A percentile compares a stretch with the other conserved stretches of the same genome.
These are phyloP conservation scores for Eryngium alpinum DNA, from an alignment of 140 eudicot species.

Conservation along the genomic window DNA sequence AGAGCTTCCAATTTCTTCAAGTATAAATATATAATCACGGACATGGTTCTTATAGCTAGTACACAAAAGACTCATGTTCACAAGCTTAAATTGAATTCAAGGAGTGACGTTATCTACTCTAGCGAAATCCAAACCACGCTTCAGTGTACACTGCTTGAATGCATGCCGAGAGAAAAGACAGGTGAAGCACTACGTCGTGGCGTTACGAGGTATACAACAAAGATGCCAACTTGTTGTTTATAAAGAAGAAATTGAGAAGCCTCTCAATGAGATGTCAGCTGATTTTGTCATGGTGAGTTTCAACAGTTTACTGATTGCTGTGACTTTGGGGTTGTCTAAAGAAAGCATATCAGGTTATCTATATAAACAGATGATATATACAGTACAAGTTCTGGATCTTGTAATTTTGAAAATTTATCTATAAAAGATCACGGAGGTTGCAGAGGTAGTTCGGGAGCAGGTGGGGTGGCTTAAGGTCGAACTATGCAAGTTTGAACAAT, in stretches of 20 bases:
- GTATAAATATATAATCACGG: too few species aligned
- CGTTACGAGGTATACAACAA: slow-evolving; percentile 50
- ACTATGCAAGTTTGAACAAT: too few species aligned
- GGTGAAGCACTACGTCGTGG: slow-evolving; percentile 52
- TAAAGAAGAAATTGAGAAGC: slow-evolving; percentile 45
- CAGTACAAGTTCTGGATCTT: too few species aligned
- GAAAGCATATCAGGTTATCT: too few species aligned
- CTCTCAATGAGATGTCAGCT: slow-evolving; percentile 42
- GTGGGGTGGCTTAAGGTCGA: too few species aligned
- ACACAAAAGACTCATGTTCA: slow-evolving; percentile 61
- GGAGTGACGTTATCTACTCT: slow-evolving; percentile 52
- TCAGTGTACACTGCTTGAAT: slow-evolving; percentile 39
- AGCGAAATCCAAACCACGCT: slow-evolving; percentile 42
- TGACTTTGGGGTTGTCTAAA: slow-evolving; percentile 49
- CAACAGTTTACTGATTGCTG: slow-evolving; percentile 52
- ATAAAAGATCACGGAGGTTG: too few species aligned
- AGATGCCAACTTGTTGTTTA: slow-evolving; percentile 54
- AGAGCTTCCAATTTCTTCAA: too few species aligned
- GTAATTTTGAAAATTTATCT: too few species aligned
- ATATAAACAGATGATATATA: too few species aligned
- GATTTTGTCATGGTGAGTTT: slow-evolving; percentile 53
- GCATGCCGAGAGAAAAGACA: slow-evolving; percentile 36
- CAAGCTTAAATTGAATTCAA: slow-evolving; percentile 45
- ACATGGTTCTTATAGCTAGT: slow-evolving; percentile 47
- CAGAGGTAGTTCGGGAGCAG: too few species aligned